Evolutionary conservation across 2,329 filamentous ascomycete species (phyloP), one percentile per base, ranked within the genome.

Genomic region (Fusarium lateritium): DNA sequence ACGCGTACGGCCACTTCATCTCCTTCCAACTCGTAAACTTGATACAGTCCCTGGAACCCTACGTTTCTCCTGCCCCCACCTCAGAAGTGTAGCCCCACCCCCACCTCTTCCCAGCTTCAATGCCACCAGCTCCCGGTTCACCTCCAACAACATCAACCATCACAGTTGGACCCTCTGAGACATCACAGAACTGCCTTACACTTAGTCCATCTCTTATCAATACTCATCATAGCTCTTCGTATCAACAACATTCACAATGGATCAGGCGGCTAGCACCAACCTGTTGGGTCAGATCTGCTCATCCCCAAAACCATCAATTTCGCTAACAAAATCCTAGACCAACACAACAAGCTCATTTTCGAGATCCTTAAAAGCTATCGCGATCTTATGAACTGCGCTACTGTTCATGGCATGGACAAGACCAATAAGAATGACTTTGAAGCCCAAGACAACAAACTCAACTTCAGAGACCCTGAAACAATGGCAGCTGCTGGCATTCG

Each of bases 321-420:
- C 15, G 33, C 51, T 69, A 42, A 58, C 17, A 45, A 3, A 19
- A 14, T 22, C 22, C 9, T n/a, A 82, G 82, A 83, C 72, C 81
- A 77, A 31, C 81, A 83, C 69, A 81, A 83, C 68, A 79, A 81
- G 40, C 81, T 83, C 63, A 77, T 83, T 39, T 82, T 81, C 33
- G 80, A 83, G 62, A 78, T 83, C 54, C 80, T 83, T 46, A 81
- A 78, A 13, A 80, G 78, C 58, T 83, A 82, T 74, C 79, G 80
- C 58, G 79, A 78, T 31, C 79, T 83, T 46, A 81, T 82, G 75
- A 65, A 65, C 79, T 81, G 76, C 76, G 80, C 81, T 49, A 83
- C 82, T 31, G 77, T 80, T 39, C 81, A 83, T 39, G 80, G 79
- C 19, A 79, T 82, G 49, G 79, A 76, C 34, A 80, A 80, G 52